Conservation (phyloP, 2,329 filamentous ascomycete species). For the Sclerotinia sclerotiorum region DNA sequence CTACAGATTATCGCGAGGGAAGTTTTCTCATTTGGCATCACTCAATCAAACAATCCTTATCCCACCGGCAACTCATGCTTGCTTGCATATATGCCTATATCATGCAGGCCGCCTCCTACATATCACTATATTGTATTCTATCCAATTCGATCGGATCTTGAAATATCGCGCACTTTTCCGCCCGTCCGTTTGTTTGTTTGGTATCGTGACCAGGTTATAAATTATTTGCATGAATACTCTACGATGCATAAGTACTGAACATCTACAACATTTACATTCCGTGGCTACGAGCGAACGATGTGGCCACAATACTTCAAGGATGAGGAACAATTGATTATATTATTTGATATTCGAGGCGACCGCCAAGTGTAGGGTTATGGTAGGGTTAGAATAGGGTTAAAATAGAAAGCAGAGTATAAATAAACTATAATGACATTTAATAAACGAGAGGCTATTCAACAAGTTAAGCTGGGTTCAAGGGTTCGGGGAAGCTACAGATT, state of each 20-base stretch:
- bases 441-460: conserved; percentile 2
- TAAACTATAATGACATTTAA: conserved; percentile 2
- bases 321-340: not conserved
- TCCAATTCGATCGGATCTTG: not conserved
- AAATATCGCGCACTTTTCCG: conserved; percentile 5
- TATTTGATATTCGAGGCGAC: not conserved
- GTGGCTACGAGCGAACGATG: not conserved
- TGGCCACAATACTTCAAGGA: not conserved
- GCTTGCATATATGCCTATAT: not conserved
- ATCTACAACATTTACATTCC: not conserved
- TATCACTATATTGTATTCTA: not conserved
- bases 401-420: not conserved
- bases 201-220: conserved; percentile 7
- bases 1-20: not conserved
- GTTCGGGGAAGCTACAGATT: conserved; percentile 12
- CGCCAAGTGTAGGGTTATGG: conserved; percentile 7
- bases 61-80: not conserved
- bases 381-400: not conserved
- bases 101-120: conserved; percentile 9
- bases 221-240: conserved; percentile 1
- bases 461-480: conserved; percentile 6
- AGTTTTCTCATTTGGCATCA: not conserved
- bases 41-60: not conserved
- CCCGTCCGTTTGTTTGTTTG: conserved; percentile 13
- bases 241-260: not conserved